Evolutionary conservation across 768 basidiomycete genomes (phyloP).

Genomic region (Boletus eberwhitei): DNA sequence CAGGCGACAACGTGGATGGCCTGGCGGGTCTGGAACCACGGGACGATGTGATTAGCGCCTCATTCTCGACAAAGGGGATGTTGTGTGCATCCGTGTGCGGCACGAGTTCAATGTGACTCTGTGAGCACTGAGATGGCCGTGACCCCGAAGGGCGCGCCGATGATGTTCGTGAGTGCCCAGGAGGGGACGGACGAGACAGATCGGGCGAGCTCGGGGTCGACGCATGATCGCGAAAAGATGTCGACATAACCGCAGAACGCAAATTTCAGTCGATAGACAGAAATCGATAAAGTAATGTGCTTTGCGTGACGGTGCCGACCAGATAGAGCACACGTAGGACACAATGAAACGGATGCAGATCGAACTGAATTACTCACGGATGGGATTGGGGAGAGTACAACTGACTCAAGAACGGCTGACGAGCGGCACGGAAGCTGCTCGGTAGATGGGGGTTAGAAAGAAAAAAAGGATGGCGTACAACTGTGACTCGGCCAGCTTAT

Average conservation of each 20-base stretch:
- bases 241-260: constrained; percentile 15
- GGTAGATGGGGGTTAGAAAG: constrained; percentile 18
- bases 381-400: constrained; percentile 10
- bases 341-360: constrained; percentile 26
- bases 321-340: constrained; percentile 29
- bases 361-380: constrained; percentile 30
- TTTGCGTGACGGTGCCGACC: constrained; percentile 21
- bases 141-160: constrained; percentile 26
- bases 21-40: constrained; percentile 53
- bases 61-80: constrained; percentile 34
- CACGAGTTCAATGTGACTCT: constrained; percentile 21
- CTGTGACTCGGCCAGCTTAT: constrained; percentile 33
- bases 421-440: constrained; percentile 22
- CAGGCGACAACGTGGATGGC: constrained; percentile 52
- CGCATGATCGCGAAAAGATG: constrained; percentile 6
- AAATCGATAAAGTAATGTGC: constrained; percentile 20
- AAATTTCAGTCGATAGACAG: constrained; percentile 28
- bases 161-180: constrained; percentile 29
- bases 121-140: constrained; percentile 18
- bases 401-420: constrained; percentile 17
- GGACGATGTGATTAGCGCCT: constrained; percentile 41
- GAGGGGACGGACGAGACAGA: constrained; percentile 32
- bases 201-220: constrained; percentile 30
- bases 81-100: constrained; percentile 22
- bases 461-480: background rate